Percentiles rank a stretch among this genome's conserved stretches.
phyloP scores from a whole-genome alignment of 2,329 filamentous ascomycete species.

The Aureobasidium namibiae region DNA sequence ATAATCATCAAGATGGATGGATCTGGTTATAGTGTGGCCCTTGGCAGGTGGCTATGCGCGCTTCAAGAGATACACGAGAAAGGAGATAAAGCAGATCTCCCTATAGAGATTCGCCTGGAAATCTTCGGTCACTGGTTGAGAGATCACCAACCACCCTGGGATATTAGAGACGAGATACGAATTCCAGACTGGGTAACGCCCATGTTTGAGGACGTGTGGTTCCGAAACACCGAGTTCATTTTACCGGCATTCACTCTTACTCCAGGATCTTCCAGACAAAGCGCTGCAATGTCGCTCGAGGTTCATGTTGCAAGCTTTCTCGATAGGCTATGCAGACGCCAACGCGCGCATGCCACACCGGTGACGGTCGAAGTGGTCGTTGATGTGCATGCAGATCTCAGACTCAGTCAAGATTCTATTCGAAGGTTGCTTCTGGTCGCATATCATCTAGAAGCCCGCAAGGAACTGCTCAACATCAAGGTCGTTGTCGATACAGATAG shows the following conservation, averaged over 20 bases:
- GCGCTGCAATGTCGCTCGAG: not conserved
- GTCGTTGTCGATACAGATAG: not conserved
- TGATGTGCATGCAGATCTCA: not conserved
- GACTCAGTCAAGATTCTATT: not conserved
- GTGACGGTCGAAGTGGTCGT: not conserved
- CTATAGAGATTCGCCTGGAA: not conserved
- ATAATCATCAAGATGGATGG: not conserved
- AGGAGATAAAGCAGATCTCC: not conserved
- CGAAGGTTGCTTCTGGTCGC: not conserved
- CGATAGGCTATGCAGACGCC: not conserved
- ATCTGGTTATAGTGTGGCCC: not conserved
- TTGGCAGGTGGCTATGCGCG: not conserved
- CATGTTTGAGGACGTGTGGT: not conserved
- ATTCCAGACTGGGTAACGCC: not conserved
- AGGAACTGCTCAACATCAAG: not conserved
- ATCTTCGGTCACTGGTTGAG: not conserved
- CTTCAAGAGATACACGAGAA: not conserved
- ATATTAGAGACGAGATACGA: not conserved
- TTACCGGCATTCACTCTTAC: no score
- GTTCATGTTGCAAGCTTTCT: not conserved
- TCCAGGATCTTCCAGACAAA: not conserved
- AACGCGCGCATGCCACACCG: not conserved
- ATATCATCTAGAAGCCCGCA: not conserved
- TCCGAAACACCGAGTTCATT: not conserved
- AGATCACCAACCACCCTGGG: not conserved